Base-by-base conservation (phyloP, 495 filamentous ascomycete species). In the Thermothielavioides terrestris region DNA sequence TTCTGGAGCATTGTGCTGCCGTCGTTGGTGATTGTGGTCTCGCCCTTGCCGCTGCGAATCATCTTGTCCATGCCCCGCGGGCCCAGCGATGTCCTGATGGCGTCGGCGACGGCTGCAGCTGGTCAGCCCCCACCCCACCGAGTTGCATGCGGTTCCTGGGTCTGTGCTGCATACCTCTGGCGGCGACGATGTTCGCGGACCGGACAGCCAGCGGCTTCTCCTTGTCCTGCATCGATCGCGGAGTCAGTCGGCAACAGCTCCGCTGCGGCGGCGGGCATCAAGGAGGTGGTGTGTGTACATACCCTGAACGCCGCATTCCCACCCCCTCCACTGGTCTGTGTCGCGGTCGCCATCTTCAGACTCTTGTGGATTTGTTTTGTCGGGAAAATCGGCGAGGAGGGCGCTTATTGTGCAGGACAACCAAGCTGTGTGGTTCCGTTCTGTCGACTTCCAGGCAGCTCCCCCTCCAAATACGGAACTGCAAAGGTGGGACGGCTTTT, bases 21-120 rank as follows among this genome's bases (percentile, higher is more conserved):
- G 70, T 98, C 92, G 73, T 98, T 98, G 57, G 91, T 96, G 69
- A 98, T 98, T 61, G 97, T 91, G 38, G 92, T 96, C 66, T 94
- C 83, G 68, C 94, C 94, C 65, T 89, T 94, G 56, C 89, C 85
- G 23, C 86, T 94, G 79, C 92, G 85, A 55, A 98, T 97, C 92
- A 98, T 98, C 76, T 98, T 98, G 72, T 98, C 92, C 90, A 95
- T 94, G 43, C 73, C 75, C 64, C 76, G 62, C 55, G 77, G 75
- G 35, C 75, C 76, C 31, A 77, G 60, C 35, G 72, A 79, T 41
- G 87, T 95, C 74, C 92, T 79, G 66, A 98, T 92, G 55, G 92
- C 92, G 81, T 98, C 92, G 61, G 94, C 80, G 58, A 98, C 89
- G 62, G 92, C 92, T 91, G 53, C 28, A 42, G 23, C 14, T 18